phyloP scores from a whole-genome alignment of 345 rosid species.

The Acer saccharum region DNA sequence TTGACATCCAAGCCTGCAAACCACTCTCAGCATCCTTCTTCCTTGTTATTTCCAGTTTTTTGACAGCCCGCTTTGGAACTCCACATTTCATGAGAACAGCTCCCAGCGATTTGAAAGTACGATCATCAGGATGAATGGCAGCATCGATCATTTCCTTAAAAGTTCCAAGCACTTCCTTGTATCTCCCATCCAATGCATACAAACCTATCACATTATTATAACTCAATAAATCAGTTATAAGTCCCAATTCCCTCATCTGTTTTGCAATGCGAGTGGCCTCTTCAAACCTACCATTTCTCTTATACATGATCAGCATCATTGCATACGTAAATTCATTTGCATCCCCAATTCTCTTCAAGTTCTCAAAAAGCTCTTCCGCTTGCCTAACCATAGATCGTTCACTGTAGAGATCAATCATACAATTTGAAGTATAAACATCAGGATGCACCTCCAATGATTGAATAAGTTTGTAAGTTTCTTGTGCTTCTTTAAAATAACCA shows the following conservation, averaged over 20 bases:
- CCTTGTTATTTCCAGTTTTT: constrained; percentile 47
- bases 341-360: constrained; percentile 59
- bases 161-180: constrained; percentile 54
- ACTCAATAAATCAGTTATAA: constrained; percentile 63
- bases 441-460: constrained; percentile 38
- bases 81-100: constrained; percentile 67
- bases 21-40: constrained; percentile 56
- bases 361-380: constrained; percentile 58
- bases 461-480: constrained; percentile 63
- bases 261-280: constrained; percentile 69
- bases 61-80: constrained; percentile 58
- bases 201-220: constrained; percentile 67
- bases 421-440: constrained; percentile 70
- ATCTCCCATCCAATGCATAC: constrained; percentile 71
- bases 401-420: constrained; percentile 85
- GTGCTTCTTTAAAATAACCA: constrained; percentile 77
- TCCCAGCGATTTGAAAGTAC: constrained; percentile 67
- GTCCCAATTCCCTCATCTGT: constrained; percentile 63
- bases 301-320: constrained; percentile 89
- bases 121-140: constrained; percentile 53
- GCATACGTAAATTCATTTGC: constrained; percentile 83
- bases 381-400: constrained; percentile 69
- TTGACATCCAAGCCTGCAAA: constrained; percentile 51
- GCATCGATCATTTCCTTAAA: constrained; percentile 74
- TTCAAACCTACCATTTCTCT: constrained; percentile 65